phyloP scores from a whole-genome alignment of 2,329 filamentous ascomycete genomes.

The Botrytis elliptica region DNA sequence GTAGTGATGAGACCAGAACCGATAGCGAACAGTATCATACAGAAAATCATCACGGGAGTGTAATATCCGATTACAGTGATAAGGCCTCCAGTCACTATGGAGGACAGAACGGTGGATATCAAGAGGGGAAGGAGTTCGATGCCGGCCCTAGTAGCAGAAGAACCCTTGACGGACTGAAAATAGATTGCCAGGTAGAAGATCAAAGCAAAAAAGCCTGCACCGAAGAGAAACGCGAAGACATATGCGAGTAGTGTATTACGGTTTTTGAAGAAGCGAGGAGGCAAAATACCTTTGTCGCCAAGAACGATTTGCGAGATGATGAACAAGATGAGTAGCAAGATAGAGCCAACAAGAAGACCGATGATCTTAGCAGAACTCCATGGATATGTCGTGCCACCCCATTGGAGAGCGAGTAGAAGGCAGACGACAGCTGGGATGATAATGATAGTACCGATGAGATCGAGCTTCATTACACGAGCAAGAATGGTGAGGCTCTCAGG shows the following conservation, averaged over 20 bases:
- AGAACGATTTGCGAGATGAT: slow-evolving; percentile 39
- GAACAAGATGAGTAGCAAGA: slow-evolving; percentile 37
- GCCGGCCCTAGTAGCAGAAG: slow-evolving; percentile 45
- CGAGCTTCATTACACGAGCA: slow-evolving; percentile 37
- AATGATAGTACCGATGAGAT: slow-evolving; percentile 40
- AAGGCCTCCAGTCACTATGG: slow-evolving; percentile 43
- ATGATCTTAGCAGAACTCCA: slow-evolving; percentile 41
- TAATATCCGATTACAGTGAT: slow-evolving; percentile 47
- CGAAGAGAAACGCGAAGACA: slow-evolving; percentile 31
- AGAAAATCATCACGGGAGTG: slow-evolving; percentile 45
- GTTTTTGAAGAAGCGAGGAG: slow-evolving; percentile 41
- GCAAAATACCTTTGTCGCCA: slow-evolving; percentile 40
- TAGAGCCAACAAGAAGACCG: slow-evolving; percentile 40
- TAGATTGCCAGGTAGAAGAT: slow-evolving; percentile 39
- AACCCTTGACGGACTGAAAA: slow-evolving; percentile 40
- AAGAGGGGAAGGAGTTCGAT: slow-evolving; percentile 46
- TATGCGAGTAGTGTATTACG: slow-evolving; percentile 29
- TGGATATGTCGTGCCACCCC: slow-evolving; percentile 42
- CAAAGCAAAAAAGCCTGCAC: slow-evolving; percentile 35
- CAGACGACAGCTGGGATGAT: slow-evolving; percentile 42
- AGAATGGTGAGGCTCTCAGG: slow-evolving; percentile 30
- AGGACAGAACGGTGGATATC: slow-evolving; percentile 44
- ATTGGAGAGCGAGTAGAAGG: slow-evolving; percentile 44
- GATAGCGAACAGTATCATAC: slow-evolving; percentile 41
- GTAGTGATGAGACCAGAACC: slow-evolving; percentile 47